Conservation (phyloP, 1,284 basidiomycete species). For the Trichosporon asahii region DNA sequence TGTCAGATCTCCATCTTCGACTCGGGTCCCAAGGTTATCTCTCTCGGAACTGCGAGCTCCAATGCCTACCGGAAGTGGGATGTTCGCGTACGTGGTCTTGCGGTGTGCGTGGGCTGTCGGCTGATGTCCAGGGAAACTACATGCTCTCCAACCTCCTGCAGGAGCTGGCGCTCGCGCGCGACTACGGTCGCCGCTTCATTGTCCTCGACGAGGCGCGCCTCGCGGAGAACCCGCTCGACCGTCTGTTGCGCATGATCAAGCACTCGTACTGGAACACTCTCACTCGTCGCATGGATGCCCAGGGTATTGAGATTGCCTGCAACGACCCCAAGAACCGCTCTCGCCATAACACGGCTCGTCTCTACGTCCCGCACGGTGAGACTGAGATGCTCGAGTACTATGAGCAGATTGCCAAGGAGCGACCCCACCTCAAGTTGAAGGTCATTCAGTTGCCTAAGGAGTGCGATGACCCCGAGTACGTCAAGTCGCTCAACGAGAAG, state of each 20-base stretch:
- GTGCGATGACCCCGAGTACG: conserved; percentile 81
- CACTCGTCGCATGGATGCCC: conserved; percentile 92
- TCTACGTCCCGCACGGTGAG: conserved; percentile 90
- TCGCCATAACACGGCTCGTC: conserved; percentile 77
- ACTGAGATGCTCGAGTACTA: conserved; percentile 94
- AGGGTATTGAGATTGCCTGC: conserved; percentile 93
- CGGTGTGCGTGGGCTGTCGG: not conserved
- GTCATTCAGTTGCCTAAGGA: conserved; percentile 83
- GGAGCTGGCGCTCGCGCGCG: conserved; percentile 94
- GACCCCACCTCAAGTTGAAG: conserved; percentile 84
- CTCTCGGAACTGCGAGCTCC: conserved; percentile 90
- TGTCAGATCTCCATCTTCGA: conserved; percentile 90
- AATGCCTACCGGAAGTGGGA: conserved; percentile 98
- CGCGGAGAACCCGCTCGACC: conserved; percentile 95
- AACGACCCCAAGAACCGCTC: conserved; percentile 95
- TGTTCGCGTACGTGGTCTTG: conserved; percentile 68
- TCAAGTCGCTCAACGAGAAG: conserved; percentile 87
- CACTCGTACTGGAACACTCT: conserved; percentile 98
- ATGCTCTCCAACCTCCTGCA: conserved; percentile 99
- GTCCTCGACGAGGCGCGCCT: conserved; percentile 95
- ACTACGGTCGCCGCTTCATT: conserved; percentile 90
- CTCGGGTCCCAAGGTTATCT: conserved; percentile 93
- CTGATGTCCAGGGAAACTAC: conserved; percentile 68
- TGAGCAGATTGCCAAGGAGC: conserved; percentile 60
- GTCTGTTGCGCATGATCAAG: conserved; percentile 95